Evolutionary conservation across 441 rosid genomes (phyloP).

Genomic region (Corymbia calophylla): DNA sequence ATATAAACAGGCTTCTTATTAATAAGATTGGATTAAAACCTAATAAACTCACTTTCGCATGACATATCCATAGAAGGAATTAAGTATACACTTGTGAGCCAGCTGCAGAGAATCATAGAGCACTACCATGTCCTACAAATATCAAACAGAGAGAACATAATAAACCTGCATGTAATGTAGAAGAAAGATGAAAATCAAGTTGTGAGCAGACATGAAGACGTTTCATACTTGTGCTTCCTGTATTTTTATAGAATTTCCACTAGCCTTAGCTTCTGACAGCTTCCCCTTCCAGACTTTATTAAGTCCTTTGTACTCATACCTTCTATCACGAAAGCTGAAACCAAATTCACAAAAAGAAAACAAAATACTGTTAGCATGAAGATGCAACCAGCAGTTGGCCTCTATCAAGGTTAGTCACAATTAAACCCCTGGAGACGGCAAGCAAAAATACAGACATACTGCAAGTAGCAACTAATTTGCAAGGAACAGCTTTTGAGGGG

Average conservation of each 20-base stretch:
- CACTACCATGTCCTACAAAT: constrained; percentile 93
- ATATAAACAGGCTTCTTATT: not conserved
- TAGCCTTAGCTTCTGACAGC: constrained; percentile 92
- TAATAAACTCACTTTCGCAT: constrained; percentile 90
- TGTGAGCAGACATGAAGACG: not conserved
- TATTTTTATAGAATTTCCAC: constrained; percentile 94
- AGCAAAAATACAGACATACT: not conserved
- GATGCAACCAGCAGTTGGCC: not conserved
- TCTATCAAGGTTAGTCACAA: not conserved
- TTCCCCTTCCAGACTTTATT: constrained; percentile 99
- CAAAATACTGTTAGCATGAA: constrained; percentile 9
- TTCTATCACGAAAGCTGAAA: constrained; percentile 94
- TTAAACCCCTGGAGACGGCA: not conserved
- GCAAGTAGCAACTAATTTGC: not conserved
- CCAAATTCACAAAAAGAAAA: constrained; percentile 14
- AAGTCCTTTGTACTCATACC: constrained; percentile 98
- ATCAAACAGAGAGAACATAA: constrained; percentile 3
- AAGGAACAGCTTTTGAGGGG: not conserved
- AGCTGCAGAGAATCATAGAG: constrained; percentile 98
- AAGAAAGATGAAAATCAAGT: not conserved
- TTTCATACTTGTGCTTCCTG: constrained; percentile 91
- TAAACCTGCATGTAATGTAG: not conserved
- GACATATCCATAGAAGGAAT: constrained; percentile 99
- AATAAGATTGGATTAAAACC: constrained; percentile 4
- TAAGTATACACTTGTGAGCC: constrained; percentile 97